phyloP scores from a whole-genome alignment of 441 rosid genomes.

The Euphorbia celastroides region DNA sequence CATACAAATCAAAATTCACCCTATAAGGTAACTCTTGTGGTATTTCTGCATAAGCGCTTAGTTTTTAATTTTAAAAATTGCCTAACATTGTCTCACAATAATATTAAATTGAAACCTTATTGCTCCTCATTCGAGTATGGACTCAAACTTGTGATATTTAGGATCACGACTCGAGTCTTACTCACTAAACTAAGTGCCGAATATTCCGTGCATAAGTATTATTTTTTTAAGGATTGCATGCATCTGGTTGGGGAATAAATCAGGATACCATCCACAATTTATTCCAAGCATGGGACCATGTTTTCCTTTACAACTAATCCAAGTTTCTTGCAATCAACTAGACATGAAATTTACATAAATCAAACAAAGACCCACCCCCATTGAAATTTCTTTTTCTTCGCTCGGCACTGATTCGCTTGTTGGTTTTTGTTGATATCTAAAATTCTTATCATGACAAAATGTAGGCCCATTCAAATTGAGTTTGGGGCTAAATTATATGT shows the following conservation, averaged over 20 bases:
- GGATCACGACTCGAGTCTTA: too few relatives aligned
- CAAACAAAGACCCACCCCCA: background rate
- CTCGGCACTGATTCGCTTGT: background rate
- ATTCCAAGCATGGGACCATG: slow-evolving; percentile 6
- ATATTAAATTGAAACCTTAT: too few relatives aligned
- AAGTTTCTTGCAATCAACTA: background rate
- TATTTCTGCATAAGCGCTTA: too few relatives aligned
- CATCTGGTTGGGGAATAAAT: slow-evolving; percentile 7
- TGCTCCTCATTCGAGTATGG: too few relatives aligned
- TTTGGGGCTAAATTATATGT: slow-evolving; percentile 13
- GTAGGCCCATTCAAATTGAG: slow-evolving; percentile 1
- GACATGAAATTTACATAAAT: background rate
- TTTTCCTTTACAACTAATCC: slow-evolving; percentile 2
- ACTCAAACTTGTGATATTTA: too few relatives aligned
- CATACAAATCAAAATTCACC: too few relatives aligned
- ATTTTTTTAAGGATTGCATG: too few relatives aligned
- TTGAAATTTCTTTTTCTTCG: background rate
- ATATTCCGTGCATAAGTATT: too few relatives aligned
- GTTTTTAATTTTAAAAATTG: too few relatives aligned
- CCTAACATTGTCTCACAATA: too few relatives aligned
- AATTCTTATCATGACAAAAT: slow-evolving; percentile 9
- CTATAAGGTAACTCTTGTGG: too few relatives aligned
- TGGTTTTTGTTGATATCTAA: background rate
- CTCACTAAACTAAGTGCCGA: too few relatives aligned
- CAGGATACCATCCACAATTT: background rate